Evolutionary conservation across 139 green algal species (phyloP).

Genomic region (Prasinococcaceae sp.): DNA sequence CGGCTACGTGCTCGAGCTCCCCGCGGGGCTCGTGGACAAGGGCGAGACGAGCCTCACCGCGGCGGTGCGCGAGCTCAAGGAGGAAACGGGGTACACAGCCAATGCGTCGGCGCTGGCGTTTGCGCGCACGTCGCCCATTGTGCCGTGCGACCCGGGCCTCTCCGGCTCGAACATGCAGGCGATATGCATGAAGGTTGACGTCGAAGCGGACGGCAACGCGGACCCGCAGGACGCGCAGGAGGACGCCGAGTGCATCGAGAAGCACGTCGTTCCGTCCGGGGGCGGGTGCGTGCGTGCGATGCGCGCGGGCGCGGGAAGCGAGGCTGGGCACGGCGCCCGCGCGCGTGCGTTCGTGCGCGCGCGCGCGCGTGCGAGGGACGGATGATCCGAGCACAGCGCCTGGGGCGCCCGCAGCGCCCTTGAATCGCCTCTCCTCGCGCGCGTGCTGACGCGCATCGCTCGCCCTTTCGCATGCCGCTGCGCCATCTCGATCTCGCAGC

Average conservation of each 20-base stretch:
- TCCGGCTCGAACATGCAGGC: slow-evolving; percentile 38
- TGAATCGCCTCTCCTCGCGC: no score
- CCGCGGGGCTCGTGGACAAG: slow-evolving; percentile 43
- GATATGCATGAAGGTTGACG: slow-evolving; percentile 33
- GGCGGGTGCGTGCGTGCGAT: no score
- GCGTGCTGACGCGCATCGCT: no score
- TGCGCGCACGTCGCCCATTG: slow-evolving; percentile 15
- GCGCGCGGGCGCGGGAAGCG: no score
- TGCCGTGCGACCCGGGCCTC: slow-evolving; percentile 28
- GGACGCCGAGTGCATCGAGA: slow-evolving; percentile 13
- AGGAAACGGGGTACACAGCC: slow-evolving; percentile 50
- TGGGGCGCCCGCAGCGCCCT: no score
- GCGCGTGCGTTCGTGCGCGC: no score
- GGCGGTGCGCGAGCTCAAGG: slow-evolving; percentile 44
- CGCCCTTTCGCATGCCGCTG: no score
- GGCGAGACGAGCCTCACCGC: slow-evolving; percentile 33
- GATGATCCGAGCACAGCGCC: no score
- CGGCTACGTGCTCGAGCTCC: slow-evolving; percentile 38
- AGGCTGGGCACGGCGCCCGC: no score
- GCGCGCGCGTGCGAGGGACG: no score
- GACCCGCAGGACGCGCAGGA: slow-evolving; percentile 30
- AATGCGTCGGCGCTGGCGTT: slow-evolving; percentile 20
- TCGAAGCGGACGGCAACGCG: slow-evolving; percentile 33
- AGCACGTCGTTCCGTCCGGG: no score
- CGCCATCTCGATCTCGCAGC: no score